Evolutionary conservation across 208 protist genomes (phyloP).

Genomic region (Zelonia costaricensis): DNA sequence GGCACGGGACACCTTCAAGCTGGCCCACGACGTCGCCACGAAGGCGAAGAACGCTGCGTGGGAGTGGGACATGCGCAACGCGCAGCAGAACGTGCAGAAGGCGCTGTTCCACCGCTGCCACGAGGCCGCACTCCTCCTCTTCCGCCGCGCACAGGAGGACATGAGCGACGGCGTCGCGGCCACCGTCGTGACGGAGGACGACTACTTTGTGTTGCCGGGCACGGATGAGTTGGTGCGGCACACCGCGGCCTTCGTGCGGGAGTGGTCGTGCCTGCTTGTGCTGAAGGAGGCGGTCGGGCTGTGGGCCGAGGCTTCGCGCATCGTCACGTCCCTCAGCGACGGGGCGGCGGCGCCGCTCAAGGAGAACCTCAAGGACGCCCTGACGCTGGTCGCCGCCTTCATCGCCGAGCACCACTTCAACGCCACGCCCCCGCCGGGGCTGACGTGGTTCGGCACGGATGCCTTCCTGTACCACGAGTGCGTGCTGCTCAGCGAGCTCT

Average conservation of each 20-base stretch:
- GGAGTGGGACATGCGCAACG: conserved; percentile 73
- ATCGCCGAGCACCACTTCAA: conserved; percentile 68
- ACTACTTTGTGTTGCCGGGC: conserved; percentile 77
- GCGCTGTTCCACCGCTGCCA: conserved; percentile 87
- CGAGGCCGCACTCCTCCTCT: conserved; percentile 76
- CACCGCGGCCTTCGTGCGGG: conserved; percentile 73
- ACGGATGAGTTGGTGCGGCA: conserved; percentile 75
- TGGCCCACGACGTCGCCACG: conserved; percentile 72
- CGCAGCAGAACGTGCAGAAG: conserved; percentile 76
- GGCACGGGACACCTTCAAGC: conserved; percentile 64
- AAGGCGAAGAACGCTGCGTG: conserved; percentile 89
- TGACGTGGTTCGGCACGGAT: conserved; percentile 48
- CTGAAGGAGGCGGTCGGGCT: conserved; percentile 84
- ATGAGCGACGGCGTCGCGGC: not conserved
- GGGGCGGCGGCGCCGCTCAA: conserved; percentile 36
- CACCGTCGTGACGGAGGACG: conserved; percentile 58
- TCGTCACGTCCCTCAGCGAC: conserved; percentile 62
- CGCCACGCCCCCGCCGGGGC: conserved; percentile 23
- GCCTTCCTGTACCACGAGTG: conserved; percentile 83
- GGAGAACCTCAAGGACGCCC: conserved; percentile 51
- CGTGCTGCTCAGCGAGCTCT: conserved; percentile 83
- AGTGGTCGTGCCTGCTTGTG: conserved; percentile 83
- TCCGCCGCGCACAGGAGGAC: conserved; percentile 58
- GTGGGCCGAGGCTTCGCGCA: conserved; percentile 68
- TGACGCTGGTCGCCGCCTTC: conserved; percentile 66